Conservation (phyloP, 257 asterid species). For the Solanum microdontum region DNA sequence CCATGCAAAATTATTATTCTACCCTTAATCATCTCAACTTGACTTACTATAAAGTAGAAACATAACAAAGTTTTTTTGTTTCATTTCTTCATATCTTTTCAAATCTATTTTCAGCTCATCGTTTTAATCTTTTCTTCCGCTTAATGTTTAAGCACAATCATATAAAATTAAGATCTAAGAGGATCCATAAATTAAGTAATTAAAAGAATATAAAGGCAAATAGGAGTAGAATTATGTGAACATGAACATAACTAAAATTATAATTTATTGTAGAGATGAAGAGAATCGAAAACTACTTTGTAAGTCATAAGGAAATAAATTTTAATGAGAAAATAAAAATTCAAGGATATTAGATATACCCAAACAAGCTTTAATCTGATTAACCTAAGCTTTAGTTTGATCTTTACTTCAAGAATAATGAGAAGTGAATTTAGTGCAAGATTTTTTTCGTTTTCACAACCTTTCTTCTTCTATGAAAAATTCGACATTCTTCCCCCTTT, state of each 20-base stretch:
- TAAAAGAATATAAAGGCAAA: not conserved
- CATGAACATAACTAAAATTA: not conserved
- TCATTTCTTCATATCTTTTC: too few species aligned
- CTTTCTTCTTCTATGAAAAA: not conserved
- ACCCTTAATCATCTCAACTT: not conserved
- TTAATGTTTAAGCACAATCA: not conserved
- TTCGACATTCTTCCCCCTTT: not conserved
- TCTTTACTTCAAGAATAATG: not conserved
- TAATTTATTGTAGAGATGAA: not conserved
- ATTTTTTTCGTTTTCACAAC: not conserved
- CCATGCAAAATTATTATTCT: too few species aligned
- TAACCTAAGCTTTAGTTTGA: not conserved
- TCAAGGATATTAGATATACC: not conserved
- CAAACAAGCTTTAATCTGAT: not conserved
- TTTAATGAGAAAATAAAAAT: too few species aligned
- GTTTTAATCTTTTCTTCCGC: too few species aligned
- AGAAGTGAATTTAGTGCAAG: not conserved
- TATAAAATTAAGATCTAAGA: not conserved
- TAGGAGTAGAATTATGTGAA: not conserved
- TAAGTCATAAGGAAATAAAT: not conserved
- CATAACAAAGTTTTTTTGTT: too few species aligned
- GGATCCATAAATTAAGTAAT: not conserved
- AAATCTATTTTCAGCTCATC: too few species aligned
- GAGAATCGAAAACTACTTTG: too few species aligned
- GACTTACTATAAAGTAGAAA: too few species aligned